Conservation (phyloP, 169 alveolate genomes). For the Fabrea salina region DNA sequence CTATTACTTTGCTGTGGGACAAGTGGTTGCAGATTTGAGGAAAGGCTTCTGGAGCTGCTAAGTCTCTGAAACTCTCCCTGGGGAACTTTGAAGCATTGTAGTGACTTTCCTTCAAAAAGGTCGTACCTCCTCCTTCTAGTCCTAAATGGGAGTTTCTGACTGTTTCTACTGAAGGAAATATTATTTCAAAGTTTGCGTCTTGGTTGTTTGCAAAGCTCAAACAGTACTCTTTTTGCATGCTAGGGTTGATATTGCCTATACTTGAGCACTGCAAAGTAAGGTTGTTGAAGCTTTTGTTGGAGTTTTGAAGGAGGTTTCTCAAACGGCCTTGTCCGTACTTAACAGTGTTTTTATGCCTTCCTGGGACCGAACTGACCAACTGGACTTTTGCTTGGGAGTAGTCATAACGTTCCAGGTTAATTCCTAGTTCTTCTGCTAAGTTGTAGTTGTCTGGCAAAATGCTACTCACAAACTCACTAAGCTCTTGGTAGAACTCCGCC, state of each 20-base stretch:
- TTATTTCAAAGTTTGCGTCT: neutral
- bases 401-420: constrained; percentile 54
- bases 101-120: neutral
- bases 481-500: neutral
- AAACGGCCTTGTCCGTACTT: neutral
- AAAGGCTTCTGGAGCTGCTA: neutral
- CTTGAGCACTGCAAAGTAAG: neutral
- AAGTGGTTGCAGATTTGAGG: neutral
- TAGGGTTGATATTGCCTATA: neutral
- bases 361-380: constrained; percentile 49
- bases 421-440: constrained; percentile 9
- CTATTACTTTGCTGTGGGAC: constrained; percentile 27
- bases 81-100: neutral
- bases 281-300: neutral
- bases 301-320: neutral
- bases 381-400: constrained; percentile 41
- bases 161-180: neutral
- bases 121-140: constrained; percentile 16
- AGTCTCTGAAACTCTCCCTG: neutral
- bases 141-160: constrained; percentile 18
- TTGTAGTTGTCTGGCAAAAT: neutral
- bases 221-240: neutral
- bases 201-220: neutral
- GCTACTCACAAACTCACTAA: neutral
- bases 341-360: neutral